Conservation (phyloP, 2,329 filamentous ascomycete genomes). For the Tolypocladium guangdongense region DNA sequence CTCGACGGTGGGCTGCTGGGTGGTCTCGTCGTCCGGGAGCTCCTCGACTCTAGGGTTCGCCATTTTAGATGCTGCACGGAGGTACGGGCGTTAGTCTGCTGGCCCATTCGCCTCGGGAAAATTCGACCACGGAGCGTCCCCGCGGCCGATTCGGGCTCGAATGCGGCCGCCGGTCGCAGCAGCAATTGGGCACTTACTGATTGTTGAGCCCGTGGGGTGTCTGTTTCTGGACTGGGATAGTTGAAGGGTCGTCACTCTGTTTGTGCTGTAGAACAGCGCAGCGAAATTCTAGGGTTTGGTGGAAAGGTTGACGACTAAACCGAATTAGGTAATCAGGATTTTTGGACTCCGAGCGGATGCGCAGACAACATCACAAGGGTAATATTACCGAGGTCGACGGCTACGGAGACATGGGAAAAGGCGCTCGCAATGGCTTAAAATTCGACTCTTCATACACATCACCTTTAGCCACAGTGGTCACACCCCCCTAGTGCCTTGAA, state of each 20-base stretch:
- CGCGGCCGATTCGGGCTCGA: neutral
- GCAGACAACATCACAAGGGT: neutral
- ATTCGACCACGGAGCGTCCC: slow-evolving; percentile 1
- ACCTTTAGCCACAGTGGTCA: neutral
- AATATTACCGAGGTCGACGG: neutral
- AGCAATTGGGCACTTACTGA: slow-evolving; percentile 20
- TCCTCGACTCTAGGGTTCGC: slow-evolving; percentile 97
- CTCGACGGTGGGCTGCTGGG: slow-evolving; percentile 69
- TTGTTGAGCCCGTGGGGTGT: slow-evolving; percentile 22
- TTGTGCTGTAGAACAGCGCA: slow-evolving; percentile 28
- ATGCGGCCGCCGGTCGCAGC: slow-evolving; percentile 3
- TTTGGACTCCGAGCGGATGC: neutral
- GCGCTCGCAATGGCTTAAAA: neutral
- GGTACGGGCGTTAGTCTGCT: slow-evolving; percentile 2
- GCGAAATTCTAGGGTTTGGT: slow-evolving; percentile 37
- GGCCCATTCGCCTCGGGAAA: neutral
- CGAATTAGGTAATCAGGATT: slow-evolving; percentile 28
- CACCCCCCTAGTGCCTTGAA: slow-evolving; percentile 20
- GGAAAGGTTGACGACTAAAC: slow-evolving; percentile 23
- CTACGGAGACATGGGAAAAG: neutral
- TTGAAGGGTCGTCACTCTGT: slow-evolving; percentile 19
- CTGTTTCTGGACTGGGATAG: slow-evolving; percentile 19
- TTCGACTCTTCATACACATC: neutral
- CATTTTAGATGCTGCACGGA: slow-evolving; percentile 49
- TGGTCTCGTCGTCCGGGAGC: slow-evolving; percentile 73